A percentile compares a stretch with the other conserved stretches of the same genome.
phyloP scores from a whole-genome alignment of 2,329 filamentous ascomycete species.

The Colletotrichum cereale region DNA sequence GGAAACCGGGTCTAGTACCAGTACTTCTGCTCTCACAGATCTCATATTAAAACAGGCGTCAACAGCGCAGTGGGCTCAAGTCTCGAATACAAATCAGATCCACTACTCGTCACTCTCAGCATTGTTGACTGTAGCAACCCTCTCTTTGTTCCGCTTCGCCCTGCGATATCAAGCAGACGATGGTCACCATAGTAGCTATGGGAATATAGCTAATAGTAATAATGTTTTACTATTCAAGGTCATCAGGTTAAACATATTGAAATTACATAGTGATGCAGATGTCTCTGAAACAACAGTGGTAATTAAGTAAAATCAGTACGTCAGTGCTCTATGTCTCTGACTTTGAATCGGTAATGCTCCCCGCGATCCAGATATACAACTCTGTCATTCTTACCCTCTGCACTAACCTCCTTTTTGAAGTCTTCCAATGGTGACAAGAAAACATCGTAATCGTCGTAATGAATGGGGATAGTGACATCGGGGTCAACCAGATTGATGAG shows the following conservation, averaged over 20 bases:
- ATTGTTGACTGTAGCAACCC: no score
- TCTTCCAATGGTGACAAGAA: constrained; percentile 51
- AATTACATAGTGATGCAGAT: no score
- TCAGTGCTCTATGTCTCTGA: constrained; percentile 43
- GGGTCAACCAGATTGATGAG: constrained; percentile 71
- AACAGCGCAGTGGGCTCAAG: constrained; percentile 71
- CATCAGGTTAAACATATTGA: not conserved
- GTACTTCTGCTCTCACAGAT: constrained; percentile 60
- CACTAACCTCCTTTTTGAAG: constrained; percentile 68
- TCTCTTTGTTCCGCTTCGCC: no score
- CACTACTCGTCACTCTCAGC: no score
- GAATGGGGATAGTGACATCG: constrained; percentile 73
- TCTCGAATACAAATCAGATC: no score
- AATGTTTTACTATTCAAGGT: not conserved
- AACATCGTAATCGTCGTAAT: constrained; percentile 75
- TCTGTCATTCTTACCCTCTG: constrained; percentile 62
- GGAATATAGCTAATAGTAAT: not conserved
- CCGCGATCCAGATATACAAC: constrained; percentile 72
- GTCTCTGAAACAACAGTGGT: no score
- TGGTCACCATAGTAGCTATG: not conserved
- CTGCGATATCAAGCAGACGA: no score
- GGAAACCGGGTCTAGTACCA: constrained; percentile 64
- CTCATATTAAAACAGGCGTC: constrained; percentile 72
- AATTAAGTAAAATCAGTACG: no score
- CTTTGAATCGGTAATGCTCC: constrained; percentile 67